phyloP scores from a whole-genome alignment of 1,284 basidiomycete genomes.

The Lentinula novae-zelandiae region DNA sequence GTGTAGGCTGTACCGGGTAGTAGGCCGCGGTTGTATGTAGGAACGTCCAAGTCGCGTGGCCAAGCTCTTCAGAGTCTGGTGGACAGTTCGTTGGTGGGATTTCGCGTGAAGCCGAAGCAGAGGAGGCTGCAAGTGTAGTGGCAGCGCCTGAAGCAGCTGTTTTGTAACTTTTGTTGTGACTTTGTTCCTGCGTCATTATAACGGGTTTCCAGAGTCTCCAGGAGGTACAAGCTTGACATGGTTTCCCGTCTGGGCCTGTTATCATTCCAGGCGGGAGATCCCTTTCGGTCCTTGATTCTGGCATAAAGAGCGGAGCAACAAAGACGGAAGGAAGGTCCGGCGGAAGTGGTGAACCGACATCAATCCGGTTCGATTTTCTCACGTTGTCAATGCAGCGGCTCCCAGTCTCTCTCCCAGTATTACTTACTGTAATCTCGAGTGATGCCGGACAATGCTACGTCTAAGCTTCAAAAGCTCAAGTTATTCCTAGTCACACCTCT shows the following conservation, averaged over 20 bases:
- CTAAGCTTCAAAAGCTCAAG: no score
- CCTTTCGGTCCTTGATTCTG: slow-evolving; percentile 5
- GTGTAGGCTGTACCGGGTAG: slow-evolving; percentile 78
- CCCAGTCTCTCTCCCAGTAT: no score
- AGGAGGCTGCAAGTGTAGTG: slow-evolving; percentile 23
- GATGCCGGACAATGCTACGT: no score
- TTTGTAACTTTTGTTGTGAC: slow-evolving; percentile 13
- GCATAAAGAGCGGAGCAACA: not conserved
- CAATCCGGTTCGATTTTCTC: no score
- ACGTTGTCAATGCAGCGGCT: no score
- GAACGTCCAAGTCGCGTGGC: slow-evolving; percentile 93
- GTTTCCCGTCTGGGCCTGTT: slow-evolving; percentile 88
- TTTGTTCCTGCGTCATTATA: slow-evolving; percentile 23
- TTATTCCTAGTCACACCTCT: no score
- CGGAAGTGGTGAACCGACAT: no score
- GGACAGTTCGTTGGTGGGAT: slow-evolving; percentile 71
- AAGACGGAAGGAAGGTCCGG: no score
- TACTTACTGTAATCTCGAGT: no score
- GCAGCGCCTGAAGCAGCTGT: slow-evolving; percentile 35
- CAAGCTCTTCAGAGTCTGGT: slow-evolving; percentile 83
- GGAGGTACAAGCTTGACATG: slow-evolving; percentile 87
- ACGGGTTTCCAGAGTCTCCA: slow-evolving; percentile 70
- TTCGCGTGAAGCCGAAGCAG: slow-evolving; percentile 9
- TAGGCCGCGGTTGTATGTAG: slow-evolving; percentile 92
- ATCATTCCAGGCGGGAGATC: slow-evolving; percentile 72